phyloP scores from a whole-genome alignment of 306 rosid genomes.

The Benincasa hispida region DNA sequence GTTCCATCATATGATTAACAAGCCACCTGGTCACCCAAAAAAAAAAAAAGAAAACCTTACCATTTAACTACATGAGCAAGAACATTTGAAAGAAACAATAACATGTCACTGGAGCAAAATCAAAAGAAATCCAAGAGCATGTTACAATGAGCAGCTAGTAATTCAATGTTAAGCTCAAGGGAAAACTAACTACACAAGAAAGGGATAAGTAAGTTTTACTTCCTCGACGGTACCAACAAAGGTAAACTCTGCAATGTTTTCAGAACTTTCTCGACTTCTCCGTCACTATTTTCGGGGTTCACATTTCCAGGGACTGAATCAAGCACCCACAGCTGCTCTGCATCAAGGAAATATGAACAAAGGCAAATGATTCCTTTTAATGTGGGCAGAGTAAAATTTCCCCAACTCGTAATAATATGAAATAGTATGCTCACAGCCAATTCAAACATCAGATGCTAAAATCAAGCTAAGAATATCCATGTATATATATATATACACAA shows the following conservation, averaged over 20 bases:
- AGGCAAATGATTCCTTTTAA: neutral
- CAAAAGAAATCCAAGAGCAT: too few species aligned
- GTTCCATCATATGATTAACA: constrained; percentile 70
- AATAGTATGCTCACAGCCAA: neutral
- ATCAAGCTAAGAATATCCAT: neutral
- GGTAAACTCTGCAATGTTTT: constrained; percentile 66
- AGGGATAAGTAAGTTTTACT: constrained; percentile 31
- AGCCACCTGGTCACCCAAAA: constrained; percentile 66
- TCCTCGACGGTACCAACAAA: constrained; percentile 49
- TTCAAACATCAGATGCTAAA: neutral
- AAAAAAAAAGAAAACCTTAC: neutral
- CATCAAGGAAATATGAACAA: constrained; percentile 19
- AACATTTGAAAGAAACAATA: too few species aligned
- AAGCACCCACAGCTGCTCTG: constrained; percentile 90
- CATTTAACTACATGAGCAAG: neutral
- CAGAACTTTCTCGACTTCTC: constrained; percentile 63
- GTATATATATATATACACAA: too few species aligned
- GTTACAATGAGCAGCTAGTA: neutral
- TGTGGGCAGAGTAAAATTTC: neutral
- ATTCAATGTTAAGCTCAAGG: neutral
- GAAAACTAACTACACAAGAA: constrained; percentile 1
- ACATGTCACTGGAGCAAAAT: too few species aligned
- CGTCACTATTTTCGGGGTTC: constrained; percentile 34
- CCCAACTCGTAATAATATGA: neutral
- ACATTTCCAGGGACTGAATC: constrained; percentile 82